Conservation (phyloP, 352 stramenopile species). For the Globisporangium paddicum region DNA sequence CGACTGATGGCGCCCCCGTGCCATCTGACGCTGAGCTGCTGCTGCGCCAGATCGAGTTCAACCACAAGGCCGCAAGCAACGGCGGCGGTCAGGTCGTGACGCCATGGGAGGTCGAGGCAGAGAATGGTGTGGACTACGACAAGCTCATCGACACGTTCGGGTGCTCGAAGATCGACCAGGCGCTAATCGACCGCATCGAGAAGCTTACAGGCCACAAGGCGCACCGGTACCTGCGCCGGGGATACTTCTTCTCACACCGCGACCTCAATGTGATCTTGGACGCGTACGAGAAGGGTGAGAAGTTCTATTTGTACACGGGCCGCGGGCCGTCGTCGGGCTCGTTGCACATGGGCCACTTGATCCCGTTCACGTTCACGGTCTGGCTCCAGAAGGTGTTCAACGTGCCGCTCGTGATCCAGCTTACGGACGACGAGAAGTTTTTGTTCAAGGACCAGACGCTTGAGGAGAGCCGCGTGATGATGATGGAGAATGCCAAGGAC, state of each 20-base stretch:
- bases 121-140: conserved; percentile 98
- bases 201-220: conserved; percentile 90
- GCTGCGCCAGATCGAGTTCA: conserved; percentile 68
- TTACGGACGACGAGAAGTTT: conserved; percentile 99
- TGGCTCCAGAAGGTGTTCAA: conserved; percentile 98
- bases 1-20: conserved; percentile 47
- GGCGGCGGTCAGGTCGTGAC: conserved; percentile 82
- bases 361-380: conserved; percentile 99
- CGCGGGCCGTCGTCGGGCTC: conserved; percentile 95
- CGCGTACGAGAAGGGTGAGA: conserved; percentile 93
- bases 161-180: conserved; percentile 91
- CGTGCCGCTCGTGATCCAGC: conserved; percentile 99
- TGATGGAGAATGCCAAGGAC: conserved; percentile 99
- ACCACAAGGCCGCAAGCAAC: conserved; percentile 53
- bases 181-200: conserved; percentile 95
- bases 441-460: conserved; percentile 97
- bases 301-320: conserved; percentile 99
- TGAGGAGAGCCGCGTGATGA: conserved; percentile 89
- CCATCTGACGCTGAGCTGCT: conserved; percentile 56
- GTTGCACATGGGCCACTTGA: conserved; percentile 99
- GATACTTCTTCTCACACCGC: conserved; percentile 99
- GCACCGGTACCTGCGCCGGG: conserved; percentile 97
- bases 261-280: conserved; percentile 96
- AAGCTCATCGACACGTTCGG: conserved; percentile 99
- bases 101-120: conserved; percentile 92